phyloP scores from a whole-genome alignment of 805 yeast genomes.

The Suhomyces xylopsoci region DNA sequence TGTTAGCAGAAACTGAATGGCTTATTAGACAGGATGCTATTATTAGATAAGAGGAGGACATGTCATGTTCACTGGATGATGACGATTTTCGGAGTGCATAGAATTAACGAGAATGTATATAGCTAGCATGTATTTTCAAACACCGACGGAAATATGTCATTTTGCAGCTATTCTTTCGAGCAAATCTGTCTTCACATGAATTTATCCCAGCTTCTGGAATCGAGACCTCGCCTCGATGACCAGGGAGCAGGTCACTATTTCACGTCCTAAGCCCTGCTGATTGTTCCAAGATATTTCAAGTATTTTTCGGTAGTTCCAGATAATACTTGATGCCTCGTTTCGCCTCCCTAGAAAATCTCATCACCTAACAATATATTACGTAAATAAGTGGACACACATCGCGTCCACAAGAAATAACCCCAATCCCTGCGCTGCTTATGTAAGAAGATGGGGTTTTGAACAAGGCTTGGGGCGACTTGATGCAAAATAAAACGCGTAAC shows the following conservation, averaged over 20 bases:
- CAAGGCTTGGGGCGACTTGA: not conserved
- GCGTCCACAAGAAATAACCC: not conserved
- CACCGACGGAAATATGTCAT: not conserved
- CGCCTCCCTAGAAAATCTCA: not conserved
- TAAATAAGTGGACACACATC: not conserved
- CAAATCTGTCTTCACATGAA: not conserved
- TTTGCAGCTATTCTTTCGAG: not conserved
- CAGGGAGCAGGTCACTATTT: not conserved
- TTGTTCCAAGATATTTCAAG: not conserved
- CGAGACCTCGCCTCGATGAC: not conserved
- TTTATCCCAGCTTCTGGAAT: no score
- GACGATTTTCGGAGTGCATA: not conserved
- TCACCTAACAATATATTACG: not conserved
- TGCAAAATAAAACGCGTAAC: not conserved
- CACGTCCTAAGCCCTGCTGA: not conserved
- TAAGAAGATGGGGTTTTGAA: not conserved
- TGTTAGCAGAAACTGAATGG: not conserved
- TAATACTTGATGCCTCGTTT: not conserved
- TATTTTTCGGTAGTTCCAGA: not conserved
- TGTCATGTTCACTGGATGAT: not conserved
- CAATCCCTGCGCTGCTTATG: not conserved
- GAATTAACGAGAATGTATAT: not conserved
- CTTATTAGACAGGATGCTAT: not conserved
- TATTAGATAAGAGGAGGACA: not conserved
- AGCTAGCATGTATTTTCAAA: not conserved